Evolutionary conservation across 371 early-diverging fungal species (phyloP).

Genomic region (Apophysomyces variabilis): DNA sequence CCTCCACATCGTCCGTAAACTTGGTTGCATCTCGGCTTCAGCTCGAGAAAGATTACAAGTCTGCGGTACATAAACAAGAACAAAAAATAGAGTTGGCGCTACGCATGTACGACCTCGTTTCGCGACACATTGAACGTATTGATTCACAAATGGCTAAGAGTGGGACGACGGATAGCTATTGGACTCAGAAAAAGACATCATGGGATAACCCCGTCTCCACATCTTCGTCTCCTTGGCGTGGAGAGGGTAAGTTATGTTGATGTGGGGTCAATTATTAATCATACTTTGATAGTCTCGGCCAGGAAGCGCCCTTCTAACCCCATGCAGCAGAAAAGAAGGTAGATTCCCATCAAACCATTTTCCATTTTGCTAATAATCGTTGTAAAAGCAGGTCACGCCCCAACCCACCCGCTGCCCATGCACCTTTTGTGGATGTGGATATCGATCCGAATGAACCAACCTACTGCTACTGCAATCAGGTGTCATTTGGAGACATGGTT

Average conservation of each 20-base stretch:
- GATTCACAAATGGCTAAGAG: constrained; percentile 54
- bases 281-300: neutral
- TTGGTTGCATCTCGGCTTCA: constrained; percentile 32
- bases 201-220: constrained; percentile 12
- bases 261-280: constrained; percentile 7
- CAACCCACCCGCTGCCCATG: constrained; percentile 31
- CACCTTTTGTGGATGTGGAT: constrained; percentile 60
- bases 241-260: neutral
- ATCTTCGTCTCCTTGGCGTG: constrained; percentile 6
- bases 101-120: constrained; percentile 54
- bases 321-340: constrained; percentile 6
- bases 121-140: constrained; percentile 54
- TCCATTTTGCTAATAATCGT: neutral
- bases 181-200: constrained; percentile 25
- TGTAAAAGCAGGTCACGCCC: constrained; percentile 26
- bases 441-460: constrained; percentile 96
- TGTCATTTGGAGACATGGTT: constrained; percentile 98
- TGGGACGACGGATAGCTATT: constrained; percentile 38
- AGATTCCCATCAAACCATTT: no score
- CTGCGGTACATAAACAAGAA: constrained; percentile 54
- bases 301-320: constrained; percentile 9
- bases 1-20: constrained; percentile 21
- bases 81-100: constrained; percentile 55
- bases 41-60: constrained; percentile 49
- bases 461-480: constrained; percentile 95